These are phyloP conservation scores for Tuber melanosporum DNA, from an alignment of 495 filamentous ascomycete genomes.

Conservation along the genomic window DNA sequence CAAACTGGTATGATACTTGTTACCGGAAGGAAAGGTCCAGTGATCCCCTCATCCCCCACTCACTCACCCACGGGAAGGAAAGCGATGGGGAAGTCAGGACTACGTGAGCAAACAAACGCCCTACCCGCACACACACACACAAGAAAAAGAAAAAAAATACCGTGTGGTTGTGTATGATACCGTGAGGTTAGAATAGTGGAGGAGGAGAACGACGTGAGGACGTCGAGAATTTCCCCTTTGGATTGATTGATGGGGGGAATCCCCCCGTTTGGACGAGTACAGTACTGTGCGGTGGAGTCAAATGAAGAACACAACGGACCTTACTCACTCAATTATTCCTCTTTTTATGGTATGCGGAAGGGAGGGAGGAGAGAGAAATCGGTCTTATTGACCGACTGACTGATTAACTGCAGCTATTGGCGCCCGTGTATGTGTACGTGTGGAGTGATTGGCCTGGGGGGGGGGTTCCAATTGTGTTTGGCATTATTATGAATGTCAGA, in stretches of 20 bases:
- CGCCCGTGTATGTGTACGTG: not conserved
- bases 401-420: not conserved
- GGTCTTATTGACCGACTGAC: not conserved
- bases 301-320: no score
- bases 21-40: not conserved
- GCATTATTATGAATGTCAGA: not conserved
- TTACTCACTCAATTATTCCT: no score
- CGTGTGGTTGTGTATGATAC: no score
- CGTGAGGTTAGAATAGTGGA: no score
- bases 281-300: no score
- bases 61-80: not conserved
- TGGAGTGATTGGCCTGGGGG: not conserved
- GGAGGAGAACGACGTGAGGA: no score
- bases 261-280: no score
- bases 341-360: not conserved
- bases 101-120: not conserved
- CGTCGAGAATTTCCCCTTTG: no score
- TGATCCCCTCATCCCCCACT: not conserved
- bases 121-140: not conserved
- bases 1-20: not conserved
- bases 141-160: no score
- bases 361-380: not conserved
- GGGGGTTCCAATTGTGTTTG: not conserved
- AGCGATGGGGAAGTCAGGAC: not conserved
- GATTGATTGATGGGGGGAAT: no score